Conservation (phyloP, 495 filamentous ascomycete species). For the Hypomontagnella submonticulosa region DNA sequence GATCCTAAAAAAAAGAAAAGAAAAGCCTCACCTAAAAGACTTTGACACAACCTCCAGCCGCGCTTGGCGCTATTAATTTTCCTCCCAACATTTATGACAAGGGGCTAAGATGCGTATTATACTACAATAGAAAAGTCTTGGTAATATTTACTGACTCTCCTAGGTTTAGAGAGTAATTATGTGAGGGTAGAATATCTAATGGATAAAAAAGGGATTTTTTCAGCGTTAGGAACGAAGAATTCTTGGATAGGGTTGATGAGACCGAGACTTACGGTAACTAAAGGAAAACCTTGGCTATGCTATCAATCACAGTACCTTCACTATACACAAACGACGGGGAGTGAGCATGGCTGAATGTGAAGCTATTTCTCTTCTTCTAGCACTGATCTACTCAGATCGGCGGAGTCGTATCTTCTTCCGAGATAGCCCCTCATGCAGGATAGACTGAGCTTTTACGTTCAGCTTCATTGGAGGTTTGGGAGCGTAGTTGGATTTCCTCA, state of each 20-base stretch:
- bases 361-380: conserved; percentile 5
- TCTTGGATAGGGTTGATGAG: too few relatives aligned
- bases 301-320: conserved; percentile 12
- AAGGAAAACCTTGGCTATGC: neutral
- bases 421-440: conserved; percentile 2
- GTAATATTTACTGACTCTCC: too few relatives aligned
- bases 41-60: conserved; percentile 5
- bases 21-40: neutral
- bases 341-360: conserved; percentile 5
- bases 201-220: neutral
- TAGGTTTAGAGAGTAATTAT: too few relatives aligned
- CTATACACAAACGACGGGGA: neutral
- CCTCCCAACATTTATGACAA: conserved; percentile 1
- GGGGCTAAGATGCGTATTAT: too few relatives aligned
- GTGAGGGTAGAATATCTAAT: too few relatives aligned
- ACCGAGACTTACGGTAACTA: neutral
- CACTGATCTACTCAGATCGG: conserved; percentile 31
- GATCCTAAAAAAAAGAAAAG: neutral
- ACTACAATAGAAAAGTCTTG: too few relatives aligned
- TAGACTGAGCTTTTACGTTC: conserved; percentile 11
- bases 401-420: conserved; percentile 19
- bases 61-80: conserved; percentile 27
- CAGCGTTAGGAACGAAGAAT: neutral
- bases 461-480: conserved; percentile 11
- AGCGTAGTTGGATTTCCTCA: neutral